A percentile compares a stretch with the other conserved stretches of the same genome.
Evolutionary conservation across 768 basidiomycete genomes (phyloP).

Genomic region (Kondoa malvinella): DNA sequence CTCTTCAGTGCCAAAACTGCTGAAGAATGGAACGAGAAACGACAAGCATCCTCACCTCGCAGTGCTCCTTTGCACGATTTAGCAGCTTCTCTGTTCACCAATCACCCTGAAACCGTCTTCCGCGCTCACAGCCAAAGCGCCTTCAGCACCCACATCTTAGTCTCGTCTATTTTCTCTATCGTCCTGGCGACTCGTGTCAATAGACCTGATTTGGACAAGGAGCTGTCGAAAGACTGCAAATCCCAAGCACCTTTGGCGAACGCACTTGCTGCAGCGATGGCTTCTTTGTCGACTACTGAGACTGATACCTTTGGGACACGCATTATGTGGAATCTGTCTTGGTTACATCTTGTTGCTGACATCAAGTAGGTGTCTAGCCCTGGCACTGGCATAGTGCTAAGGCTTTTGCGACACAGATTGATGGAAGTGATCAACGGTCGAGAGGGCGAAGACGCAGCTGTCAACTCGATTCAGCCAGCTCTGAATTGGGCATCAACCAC

Average conservation of each 20-base stretch:
- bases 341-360: background rate
- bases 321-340: background rate
- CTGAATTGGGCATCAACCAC: background rate
- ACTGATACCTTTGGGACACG: background rate
- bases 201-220: background rate
- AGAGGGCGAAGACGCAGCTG: background rate
- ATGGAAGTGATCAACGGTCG: slow-evolving; percentile 1
- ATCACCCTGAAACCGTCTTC: background rate
- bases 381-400: background rate
- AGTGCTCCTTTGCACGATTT: slow-evolving; percentile 2
- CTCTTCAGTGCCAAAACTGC: background rate
- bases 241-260: slow-evolving; percentile 4
- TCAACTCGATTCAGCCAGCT: too few relatives aligned
- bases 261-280: background rate
- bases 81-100: background rate
- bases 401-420: background rate
- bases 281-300: background rate
- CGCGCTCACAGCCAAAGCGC: background rate
- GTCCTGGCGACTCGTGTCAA: slow-evolving; percentile 2
- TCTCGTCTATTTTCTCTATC: background rate
- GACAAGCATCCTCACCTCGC: background rate
- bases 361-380: background rate
- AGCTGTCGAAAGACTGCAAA: background rate
- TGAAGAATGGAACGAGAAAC: background rate
- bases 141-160: slow-evolving; percentile 2